Conservation (phyloP, 352 stramenopile genomes). For the Pythium angustatum region DNA sequence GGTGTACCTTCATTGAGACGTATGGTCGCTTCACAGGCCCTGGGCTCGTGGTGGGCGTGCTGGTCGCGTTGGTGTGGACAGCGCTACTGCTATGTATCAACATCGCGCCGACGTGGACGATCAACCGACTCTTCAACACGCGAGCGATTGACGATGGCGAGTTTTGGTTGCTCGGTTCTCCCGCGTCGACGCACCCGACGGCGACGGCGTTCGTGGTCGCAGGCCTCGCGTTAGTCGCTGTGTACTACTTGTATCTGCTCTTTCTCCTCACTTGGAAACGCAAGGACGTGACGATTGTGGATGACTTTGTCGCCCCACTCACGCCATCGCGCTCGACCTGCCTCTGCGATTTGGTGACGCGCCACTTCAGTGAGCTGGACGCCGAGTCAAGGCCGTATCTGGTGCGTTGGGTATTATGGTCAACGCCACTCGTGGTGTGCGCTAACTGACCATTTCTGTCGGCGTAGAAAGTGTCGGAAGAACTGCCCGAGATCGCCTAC, state of each 20-base stretch:
- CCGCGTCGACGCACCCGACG: background rate
- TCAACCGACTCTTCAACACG: constrained; percentile 19
- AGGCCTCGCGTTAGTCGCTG: background rate
- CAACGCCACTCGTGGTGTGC: too few relatives aligned
- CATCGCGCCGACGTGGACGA: constrained; percentile 16
- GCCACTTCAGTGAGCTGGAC: constrained; percentile 16
- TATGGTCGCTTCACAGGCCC: constrained; percentile 24
- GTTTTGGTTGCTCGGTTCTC: constrained; percentile 17
- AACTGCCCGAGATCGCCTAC: constrained; percentile 26
- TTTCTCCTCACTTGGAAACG: constrained; percentile 18
- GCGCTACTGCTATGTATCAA: constrained; percentile 21
- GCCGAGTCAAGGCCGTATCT: constrained; percentile 18
- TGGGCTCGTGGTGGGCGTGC: background rate
- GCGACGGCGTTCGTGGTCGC: constrained; percentile 8
- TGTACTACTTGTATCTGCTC: constrained; percentile 24
- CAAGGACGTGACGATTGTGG: constrained; percentile 14
- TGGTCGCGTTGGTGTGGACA: constrained; percentile 11
- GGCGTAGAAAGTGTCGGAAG: constrained; percentile 26
- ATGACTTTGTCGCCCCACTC: constrained; percentile 6
- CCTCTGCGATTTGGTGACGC: constrained; percentile 13
- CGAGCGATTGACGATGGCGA: constrained; percentile 19
- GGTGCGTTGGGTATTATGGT: constrained; percentile 10
- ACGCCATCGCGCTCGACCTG: constrained; percentile 11
- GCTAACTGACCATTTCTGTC: background rate
- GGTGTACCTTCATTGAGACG: constrained; percentile 20